A percentile compares a stretch with the other conserved stretches of the same genome.
phyloP scores from a whole-genome alignment of 495 filamentous ascomycete genomes.

The Echria macrotheca region DNA sequence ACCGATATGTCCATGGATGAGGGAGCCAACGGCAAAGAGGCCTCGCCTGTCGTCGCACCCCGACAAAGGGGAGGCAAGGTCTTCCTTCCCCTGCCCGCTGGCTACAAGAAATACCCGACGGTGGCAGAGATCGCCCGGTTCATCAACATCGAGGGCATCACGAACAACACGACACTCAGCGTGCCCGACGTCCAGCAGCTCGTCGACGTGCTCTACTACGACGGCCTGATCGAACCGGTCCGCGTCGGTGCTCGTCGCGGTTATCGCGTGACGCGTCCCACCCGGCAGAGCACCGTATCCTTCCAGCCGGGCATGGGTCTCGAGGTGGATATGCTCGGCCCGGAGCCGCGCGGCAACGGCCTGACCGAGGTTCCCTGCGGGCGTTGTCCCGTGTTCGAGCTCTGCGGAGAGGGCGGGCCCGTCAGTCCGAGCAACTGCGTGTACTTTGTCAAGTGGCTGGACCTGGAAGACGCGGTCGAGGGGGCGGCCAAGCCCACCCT shows the following conservation, averaged over 20 bases:
- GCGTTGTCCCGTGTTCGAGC: constrained; percentile 84
- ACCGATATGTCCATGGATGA: constrained; percentile 43
- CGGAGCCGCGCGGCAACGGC: constrained; percentile 47
- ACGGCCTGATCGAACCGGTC: constrained; percentile 64
- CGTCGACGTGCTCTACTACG: constrained; percentile 78
- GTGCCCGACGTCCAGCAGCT: constrained; percentile 73
- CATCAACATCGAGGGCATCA: constrained; percentile 60
- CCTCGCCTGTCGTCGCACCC: constrained; percentile 26
- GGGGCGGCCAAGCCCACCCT: neutral
- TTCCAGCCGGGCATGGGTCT: constrained; percentile 27
- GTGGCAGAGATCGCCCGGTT: constrained; percentile 63
- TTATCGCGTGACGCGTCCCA: constrained; percentile 46
- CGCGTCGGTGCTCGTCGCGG: constrained; percentile 38
- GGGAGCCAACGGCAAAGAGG: neutral
- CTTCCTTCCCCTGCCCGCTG: constrained; percentile 59
- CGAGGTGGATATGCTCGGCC: constrained; percentile 23
- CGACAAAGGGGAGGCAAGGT: constrained; percentile 21
- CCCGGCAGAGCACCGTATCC: constrained; percentile 34
- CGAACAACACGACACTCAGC: constrained; percentile 55
- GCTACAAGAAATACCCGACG: constrained; percentile 71
- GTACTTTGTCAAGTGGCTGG: constrained; percentile 82
- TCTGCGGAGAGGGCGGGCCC: constrained; percentile 82
- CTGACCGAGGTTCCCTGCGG: constrained; percentile 89
- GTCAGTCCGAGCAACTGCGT: constrained; percentile 86
- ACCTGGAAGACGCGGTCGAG: constrained; percentile 22